Conservation (phyloP, 2,329 filamentous ascomycete genomes). For the Colletotrichum tofieldiae region DNA sequence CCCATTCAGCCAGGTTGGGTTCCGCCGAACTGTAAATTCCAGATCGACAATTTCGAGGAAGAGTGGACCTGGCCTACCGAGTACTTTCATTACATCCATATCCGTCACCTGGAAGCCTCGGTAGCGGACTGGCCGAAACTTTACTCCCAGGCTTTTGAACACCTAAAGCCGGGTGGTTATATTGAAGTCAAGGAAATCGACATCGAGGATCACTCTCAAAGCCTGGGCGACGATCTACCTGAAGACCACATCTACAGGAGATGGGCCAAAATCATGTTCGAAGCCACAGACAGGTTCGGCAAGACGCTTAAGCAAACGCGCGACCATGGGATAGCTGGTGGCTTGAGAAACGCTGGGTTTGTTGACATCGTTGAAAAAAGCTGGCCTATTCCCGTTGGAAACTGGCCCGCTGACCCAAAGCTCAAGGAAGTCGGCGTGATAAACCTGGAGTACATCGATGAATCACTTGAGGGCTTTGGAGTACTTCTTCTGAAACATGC, state of each 20-base stretch:
- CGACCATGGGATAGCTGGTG: slow-evolving; percentile 43
- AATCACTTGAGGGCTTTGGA: slow-evolving; percentile 50
- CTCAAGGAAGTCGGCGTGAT: slow-evolving; percentile 60
- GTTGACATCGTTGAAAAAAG: slow-evolving; percentile 55
- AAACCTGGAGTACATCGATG: slow-evolving; percentile 49
- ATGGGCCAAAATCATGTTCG: slow-evolving; percentile 48
- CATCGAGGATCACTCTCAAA: slow-evolving; percentile 3
- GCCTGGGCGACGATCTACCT: neutral
- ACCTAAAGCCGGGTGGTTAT: slow-evolving; percentile 54
- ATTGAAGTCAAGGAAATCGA: slow-evolving; percentile 52
- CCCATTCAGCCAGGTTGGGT: slow-evolving; percentile 71
- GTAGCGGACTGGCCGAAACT: slow-evolving; percentile 68
- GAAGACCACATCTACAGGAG: slow-evolving; percentile 47
- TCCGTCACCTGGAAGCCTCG: slow-evolving; percentile 67
- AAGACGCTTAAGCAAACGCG: slow-evolving; percentile 44
- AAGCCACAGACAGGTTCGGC: slow-evolving; percentile 46
- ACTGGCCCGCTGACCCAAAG: slow-evolving; percentile 63
- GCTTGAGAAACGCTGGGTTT: slow-evolving; percentile 54
- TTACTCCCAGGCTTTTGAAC: slow-evolving; percentile 62
- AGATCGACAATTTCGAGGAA: slow-evolving; percentile 53
- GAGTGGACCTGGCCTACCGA: slow-evolving; percentile 63
- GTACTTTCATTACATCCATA: slow-evolving; percentile 73
- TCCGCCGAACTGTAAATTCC: slow-evolving; percentile 55
- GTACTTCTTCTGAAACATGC: slow-evolving; percentile 48
- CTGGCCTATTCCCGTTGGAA: slow-evolving; percentile 61